These are phyloP conservation scores for Pseudogymnoascus sp. DNA, from an alignment of 2,329 filamentous ascomycete genomes.

Conservation along the genomic window DNA sequence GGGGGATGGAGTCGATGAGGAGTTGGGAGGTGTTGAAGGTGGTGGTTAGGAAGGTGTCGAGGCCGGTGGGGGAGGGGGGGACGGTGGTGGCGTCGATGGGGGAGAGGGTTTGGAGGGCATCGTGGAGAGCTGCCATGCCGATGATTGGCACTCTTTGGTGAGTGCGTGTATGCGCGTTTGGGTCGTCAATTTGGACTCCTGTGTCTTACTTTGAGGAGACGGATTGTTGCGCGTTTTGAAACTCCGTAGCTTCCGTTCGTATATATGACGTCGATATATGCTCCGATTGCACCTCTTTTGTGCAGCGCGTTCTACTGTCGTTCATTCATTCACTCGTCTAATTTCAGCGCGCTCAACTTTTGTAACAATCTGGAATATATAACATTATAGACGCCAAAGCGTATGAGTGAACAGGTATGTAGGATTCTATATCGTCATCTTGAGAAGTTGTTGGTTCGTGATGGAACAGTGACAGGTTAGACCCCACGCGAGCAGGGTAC, in stretches of 20 bases:
- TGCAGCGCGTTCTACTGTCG: background rate
- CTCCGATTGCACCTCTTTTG: background rate
- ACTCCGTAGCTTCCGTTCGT: background rate
- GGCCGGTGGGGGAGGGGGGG: conserved; percentile 33
- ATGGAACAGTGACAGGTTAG: background rate
- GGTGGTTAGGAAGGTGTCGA: conserved; percentile 45
- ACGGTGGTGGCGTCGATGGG: conserved; percentile 46
- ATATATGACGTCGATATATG: background rate
- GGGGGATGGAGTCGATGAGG: conserved; percentile 69
- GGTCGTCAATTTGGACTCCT: background rate
- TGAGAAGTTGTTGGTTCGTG: background rate
- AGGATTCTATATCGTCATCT: background rate
- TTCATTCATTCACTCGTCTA: background rate
- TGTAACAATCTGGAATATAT: background rate
- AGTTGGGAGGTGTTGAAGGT: conserved; percentile 62
- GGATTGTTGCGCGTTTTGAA: background rate
- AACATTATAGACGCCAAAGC: background rate
- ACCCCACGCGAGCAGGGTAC: background rate
- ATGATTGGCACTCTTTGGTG: background rate
- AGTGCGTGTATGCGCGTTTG: background rate
- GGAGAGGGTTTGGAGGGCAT: conserved; percentile 48
- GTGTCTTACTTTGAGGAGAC: background rate
- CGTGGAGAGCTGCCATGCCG: conserved; percentile 40
- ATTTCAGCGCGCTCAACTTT: background rate
- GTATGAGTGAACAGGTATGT: background rate